Evolutionary conservation across 805 yeast species (phyloP), one percentile per base, ranked within the genome.

Genomic region (Pichia cabralensis): DNA sequence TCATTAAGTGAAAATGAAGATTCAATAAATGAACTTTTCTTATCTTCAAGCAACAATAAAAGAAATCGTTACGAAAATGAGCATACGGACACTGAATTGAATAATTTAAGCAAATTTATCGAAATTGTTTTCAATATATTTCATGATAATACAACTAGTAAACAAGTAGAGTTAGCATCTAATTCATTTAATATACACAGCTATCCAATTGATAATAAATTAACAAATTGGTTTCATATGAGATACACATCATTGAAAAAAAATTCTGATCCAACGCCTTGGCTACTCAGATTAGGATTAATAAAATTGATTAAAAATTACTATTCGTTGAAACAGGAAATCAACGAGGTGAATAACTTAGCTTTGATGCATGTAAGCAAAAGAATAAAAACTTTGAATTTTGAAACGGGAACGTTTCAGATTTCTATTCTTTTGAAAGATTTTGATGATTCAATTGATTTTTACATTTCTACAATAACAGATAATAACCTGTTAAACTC

Each of bases 201-300:
- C 2, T 36, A 42, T 14, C 40, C 44, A 5, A 30, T 3, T 4
- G 35, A 41, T 5, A 22, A 9, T 3, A 5, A 11, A 1, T 28
- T 39, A 6, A 12, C 24, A 4, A 39, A 43, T n/a, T 50, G 57
- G 58, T 55, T 55, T 33, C 36, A 42, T 19, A 31, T 43, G 15
- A 39, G 36, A 16, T 44, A 41, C 31, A 14, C 48, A n/a, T 31
- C 34, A 3, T 33, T 29, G 15, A 42, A 11, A 10, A 36, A 16
- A 11, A 40, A 17, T 15, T 35, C 27, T 0, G 18, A 39, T 22
- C 31, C 44, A 1, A 43, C 44, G 5, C 50, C 61, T 0, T 74
- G 79, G 79, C 47, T 72, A 10, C 41, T 61, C 4, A 34, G 56
- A 1, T 34, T 48, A 7, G 73, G 71, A 0, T 20, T 64, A 7